Evolutionary conservation across 2,329 filamentous ascomycete species (phyloP).

Genomic region (Pseudogymnoascus destructans): DNA sequence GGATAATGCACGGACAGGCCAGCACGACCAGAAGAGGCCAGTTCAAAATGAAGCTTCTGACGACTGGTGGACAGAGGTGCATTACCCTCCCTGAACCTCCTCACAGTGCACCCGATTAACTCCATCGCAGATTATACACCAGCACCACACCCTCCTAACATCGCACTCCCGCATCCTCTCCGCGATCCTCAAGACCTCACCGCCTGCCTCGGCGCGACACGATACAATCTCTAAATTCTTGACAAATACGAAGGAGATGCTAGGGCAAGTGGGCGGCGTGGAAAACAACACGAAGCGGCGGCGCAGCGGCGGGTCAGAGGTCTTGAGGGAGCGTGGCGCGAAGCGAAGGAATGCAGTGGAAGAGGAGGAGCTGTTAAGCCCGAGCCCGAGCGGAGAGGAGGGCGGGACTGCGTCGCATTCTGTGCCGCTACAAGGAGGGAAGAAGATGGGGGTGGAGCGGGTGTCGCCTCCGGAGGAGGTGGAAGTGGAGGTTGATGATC

Average conservation of each 20-base stretch:
- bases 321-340: neutral
- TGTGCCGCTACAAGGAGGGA: neutral
- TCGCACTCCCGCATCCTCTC: neutral
- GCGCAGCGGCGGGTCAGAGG: neutral
- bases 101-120: neutral
- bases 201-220: neutral
- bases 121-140: constrained; percentile 1
- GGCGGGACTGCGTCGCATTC: neutral
- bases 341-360: neutral
- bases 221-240: neutral
- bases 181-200: constrained; percentile 2
- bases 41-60: neutral
- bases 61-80: constrained; percentile 5
- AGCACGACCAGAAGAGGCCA: constrained; percentile 1
- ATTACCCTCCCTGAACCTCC: neutral
- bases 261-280: neutral
- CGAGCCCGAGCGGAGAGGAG: neutral
- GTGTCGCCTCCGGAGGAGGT: neutral
- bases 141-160: neutral
- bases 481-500: constrained; percentile 7
- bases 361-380: neutral
- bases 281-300: neutral
- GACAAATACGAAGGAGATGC: neutral
- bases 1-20: constrained; percentile 3
- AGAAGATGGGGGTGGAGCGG: constrained; percentile 2